Percentiles rank a stretch among this genome's conserved stretches.
phyloP scores from a whole-genome alignment of 73 alveolate genomes.

The Tetrahymena borealis region DNA sequence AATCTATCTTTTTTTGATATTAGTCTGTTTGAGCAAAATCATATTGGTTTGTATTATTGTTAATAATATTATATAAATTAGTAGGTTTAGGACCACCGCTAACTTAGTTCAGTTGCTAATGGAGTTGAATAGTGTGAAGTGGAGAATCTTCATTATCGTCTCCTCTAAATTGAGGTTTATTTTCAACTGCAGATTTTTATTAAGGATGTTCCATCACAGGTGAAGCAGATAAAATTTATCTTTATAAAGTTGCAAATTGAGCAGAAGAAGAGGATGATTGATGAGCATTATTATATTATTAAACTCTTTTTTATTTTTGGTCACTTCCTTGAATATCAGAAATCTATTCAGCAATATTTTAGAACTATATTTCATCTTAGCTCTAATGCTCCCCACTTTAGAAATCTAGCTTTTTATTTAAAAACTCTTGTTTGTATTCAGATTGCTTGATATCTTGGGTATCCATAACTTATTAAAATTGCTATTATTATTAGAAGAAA shows the following conservation, averaged over 20 bases:
- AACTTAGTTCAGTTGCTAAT: not conserved
- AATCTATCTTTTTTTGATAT: not conserved
- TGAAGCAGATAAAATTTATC: not conserved
- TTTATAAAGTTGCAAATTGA: not conserved
- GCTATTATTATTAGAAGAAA: not conserved
- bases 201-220: not conserved
- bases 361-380: not conserved
- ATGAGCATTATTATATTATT: not conserved
- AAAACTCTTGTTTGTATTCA: not conserved
- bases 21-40: not conserved
- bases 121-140: not conserved
- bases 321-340: not conserved
- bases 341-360: not conserved
- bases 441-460: not conserved
- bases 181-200: not conserved
- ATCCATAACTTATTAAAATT: not conserved
- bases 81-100: not conserved
- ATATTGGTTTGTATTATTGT: not conserved
- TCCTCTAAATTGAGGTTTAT: not conserved
- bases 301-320: not conserved
- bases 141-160: slow-evolving; percentile 1
- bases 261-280: not conserved
- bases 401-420: not conserved
- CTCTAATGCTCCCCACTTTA: not conserved
- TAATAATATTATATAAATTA: not conserved